Evolutionary conservation across 192 early-diverging fungal genomes (phyloP).

Genomic region (Podila minutissima): DNA sequence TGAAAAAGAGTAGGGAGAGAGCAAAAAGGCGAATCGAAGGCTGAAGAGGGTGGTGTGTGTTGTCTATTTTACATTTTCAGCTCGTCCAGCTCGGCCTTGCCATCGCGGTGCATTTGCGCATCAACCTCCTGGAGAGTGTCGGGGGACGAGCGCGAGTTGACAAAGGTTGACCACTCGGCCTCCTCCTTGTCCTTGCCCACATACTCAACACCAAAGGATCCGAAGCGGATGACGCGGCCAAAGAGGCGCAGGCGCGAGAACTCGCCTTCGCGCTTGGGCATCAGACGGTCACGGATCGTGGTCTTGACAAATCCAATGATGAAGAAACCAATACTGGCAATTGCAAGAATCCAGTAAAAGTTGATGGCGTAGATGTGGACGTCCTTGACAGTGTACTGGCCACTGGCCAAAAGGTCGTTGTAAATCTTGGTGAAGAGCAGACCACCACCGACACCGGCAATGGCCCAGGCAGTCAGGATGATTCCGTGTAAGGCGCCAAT

Average conservation of each 20-base stretch:
- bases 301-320: slow-evolving; percentile 68
- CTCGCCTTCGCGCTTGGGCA: slow-evolving; percentile 69
- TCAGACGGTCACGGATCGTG: slow-evolving; percentile 73
- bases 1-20: too few species aligned
- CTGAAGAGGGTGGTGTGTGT: not conserved
- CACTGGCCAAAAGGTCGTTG: slow-evolving; percentile 58
- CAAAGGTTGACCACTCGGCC: slow-evolving; percentile 55
- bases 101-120: not conserved
- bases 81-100: not conserved
- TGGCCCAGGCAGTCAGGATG: slow-evolving; percentile 79
- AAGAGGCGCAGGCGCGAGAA: slow-evolving; percentile 67
- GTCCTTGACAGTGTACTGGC: slow-evolving; percentile 52
- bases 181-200: slow-evolving; percentile 61
- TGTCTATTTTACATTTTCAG: not conserved
- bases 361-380: slow-evolving; percentile 63
- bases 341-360: slow-evolving; percentile 75
- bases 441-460: slow-evolving; percentile 73
- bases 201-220: slow-evolving; percentile 34
- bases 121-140: slow-evolving; percentile 12
- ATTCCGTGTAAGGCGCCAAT: slow-evolving; percentile 81
- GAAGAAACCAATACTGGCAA: slow-evolving; percentile 63
- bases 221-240: slow-evolving; percentile 66
- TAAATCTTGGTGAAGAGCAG: slow-evolving; percentile 72
- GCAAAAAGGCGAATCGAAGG: too few species aligned
- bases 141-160: slow-evolving; percentile 11